Conservation (phyloP, 345 rosid genomes). For the Euphorbia pulcherrima region DNA sequence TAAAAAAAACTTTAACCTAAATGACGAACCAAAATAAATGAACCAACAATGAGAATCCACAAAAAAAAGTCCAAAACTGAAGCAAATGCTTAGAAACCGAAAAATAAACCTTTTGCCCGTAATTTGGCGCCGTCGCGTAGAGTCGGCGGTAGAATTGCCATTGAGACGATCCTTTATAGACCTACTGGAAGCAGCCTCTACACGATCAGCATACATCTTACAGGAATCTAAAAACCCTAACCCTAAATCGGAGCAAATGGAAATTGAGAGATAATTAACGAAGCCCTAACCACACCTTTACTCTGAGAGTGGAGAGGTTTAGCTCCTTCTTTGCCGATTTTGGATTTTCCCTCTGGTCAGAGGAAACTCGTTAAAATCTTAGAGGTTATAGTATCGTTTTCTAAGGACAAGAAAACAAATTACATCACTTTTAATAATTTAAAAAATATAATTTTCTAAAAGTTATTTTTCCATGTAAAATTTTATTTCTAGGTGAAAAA, state of each 20-base stretch:
- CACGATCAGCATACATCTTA: constrained; percentile 90
- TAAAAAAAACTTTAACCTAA: not conserved
- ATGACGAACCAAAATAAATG: not conserved
- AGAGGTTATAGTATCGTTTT: too few species aligned
- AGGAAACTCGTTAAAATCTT: not conserved
- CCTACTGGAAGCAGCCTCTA: constrained; percentile 58
- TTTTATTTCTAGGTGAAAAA: too few species aligned
- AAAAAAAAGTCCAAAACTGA: not conserved
- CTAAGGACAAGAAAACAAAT: too few species aligned
- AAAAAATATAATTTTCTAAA: too few species aligned
- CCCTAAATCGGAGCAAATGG: constrained; percentile 27
- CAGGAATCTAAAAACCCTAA: constrained; percentile 25
- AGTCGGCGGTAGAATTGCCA: constrained; percentile 47
- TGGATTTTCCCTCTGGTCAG: not conserved
- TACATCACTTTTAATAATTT: too few species aligned
- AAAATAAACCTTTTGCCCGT: constrained; percentile 73
- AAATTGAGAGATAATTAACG: not conserved
- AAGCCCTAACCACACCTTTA: not conserved
- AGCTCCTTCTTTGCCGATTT: not conserved
- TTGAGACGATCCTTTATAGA: constrained; percentile 75
- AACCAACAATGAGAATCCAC: not conserved
- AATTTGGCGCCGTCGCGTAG: constrained; percentile 49
- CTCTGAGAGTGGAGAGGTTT: not conserved
- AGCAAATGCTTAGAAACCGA: too few species aligned
- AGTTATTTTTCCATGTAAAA: too few species aligned